Conservation (phyloP, 176 grass and related monocot species). For the Oryza australiensis region DNA sequence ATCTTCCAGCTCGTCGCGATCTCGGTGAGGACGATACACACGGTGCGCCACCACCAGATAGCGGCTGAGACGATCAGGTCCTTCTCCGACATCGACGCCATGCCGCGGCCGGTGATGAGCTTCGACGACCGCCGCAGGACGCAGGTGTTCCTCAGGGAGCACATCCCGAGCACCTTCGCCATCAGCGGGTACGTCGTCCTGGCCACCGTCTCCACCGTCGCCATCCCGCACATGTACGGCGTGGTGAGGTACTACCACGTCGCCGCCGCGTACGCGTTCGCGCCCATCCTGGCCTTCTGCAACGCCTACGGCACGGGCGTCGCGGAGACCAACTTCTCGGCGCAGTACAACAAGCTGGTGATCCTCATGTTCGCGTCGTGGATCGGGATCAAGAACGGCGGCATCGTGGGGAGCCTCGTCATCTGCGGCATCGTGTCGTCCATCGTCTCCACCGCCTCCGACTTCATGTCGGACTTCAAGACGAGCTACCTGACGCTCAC, state of each 20-base stretch:
- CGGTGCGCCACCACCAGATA: conserved; percentile 36
- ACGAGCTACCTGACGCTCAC: conserved; percentile 76
- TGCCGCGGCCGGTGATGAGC: conserved; percentile 37
- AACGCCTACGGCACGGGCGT: conserved; percentile 82
- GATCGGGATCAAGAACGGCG: conserved; percentile 44
- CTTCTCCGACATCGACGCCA: conserved; percentile 43
- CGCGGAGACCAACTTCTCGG: conserved; percentile 72
- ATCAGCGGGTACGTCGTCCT: conserved; percentile 43
- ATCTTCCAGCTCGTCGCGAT: conserved; percentile 68
- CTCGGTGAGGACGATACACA: conserved; percentile 48
- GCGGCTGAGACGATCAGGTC: conserved; percentile 41
- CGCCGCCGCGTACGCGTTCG: conserved; percentile 54
- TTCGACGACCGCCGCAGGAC: conserved; percentile 64
- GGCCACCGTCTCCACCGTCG: conserved; percentile 48
- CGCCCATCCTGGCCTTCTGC: conserved; percentile 75
- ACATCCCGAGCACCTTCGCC: conserved; percentile 63
- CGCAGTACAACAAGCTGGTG: conserved; percentile 67
- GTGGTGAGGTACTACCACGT: conserved; percentile 72
- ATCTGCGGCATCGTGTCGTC: conserved; percentile 65
- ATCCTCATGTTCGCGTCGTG: conserved; percentile 70
- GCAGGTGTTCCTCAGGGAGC: conserved; percentile 61
- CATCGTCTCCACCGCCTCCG: conserved; percentile 66
- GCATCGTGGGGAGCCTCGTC: conserved; percentile 65
- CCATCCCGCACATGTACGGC: conserved; percentile 54
- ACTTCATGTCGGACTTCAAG: conserved; percentile 83